Conservation (phyloP, 2,329 filamentous ascomycete genomes). For the Lasiodiplodia gonubiensis region DNA sequence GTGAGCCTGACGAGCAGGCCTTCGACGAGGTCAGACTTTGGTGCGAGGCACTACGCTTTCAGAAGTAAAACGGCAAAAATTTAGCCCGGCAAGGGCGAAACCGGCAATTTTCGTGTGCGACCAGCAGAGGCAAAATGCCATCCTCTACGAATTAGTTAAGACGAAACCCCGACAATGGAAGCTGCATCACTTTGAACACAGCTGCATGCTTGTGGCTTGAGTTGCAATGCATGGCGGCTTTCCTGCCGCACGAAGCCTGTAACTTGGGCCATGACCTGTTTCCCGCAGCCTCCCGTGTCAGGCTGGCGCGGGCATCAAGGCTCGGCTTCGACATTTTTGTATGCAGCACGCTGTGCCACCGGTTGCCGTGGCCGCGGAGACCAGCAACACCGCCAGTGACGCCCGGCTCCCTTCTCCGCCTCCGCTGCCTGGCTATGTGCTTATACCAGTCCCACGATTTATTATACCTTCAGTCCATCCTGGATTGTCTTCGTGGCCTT, state of each 20-base stretch:
- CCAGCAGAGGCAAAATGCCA: background rate
- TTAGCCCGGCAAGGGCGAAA: background rate
- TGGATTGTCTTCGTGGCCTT: background rate
- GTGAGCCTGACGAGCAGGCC: constrained; percentile 14
- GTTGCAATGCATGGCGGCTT: constrained; percentile 17
- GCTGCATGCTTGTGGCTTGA: background rate
- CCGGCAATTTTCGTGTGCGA: background rate
- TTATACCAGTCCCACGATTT: background rate
- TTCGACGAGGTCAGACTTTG: constrained; percentile 31
- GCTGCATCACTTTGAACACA: background rate
- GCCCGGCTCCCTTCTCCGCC: background rate
- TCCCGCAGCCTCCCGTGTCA: background rate
- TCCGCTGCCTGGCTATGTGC: background rate
- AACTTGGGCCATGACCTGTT: background rate
- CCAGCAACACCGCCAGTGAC: background rate
- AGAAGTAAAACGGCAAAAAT: constrained; percentile 1
- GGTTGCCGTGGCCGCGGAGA: background rate
- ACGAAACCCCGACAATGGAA: constrained; percentile 13
- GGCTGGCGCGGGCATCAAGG: constrained; percentile 7
- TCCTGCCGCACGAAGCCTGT: constrained; percentile 12
- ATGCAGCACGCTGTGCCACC: constrained; percentile 14
- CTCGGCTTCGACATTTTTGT: background rate
- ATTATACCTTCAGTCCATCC: background rate
- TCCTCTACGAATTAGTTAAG: constrained; percentile 4
- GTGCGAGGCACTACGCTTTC: constrained; percentile 31